Base-by-base conservation (phyloP, 1,284 basidiomycete genomes). In the Boletus semigastroideus region DNA sequence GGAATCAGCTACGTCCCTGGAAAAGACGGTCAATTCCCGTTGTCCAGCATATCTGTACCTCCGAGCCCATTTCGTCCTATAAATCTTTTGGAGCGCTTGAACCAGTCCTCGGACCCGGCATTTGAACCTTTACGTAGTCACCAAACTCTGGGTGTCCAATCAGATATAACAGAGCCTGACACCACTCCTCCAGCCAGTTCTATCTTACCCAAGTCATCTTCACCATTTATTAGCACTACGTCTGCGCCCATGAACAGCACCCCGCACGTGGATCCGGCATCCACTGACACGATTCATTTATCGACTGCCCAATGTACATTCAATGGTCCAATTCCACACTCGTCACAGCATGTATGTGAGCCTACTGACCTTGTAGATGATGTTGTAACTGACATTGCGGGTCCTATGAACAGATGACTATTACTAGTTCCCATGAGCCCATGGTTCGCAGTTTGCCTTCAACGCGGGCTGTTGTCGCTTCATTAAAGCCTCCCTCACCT, bases 141-240 rank as follows among this genome's bases (percentile, higher is more conserved):
- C 31, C 42, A 39, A 20, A 27, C 42, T 42, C 45, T 43, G 34
- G 41, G 14, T 33, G 41, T 54, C 42, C 53, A 27, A 22, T 44
- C 50, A 33, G 45, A 45, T 28, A 42, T 33, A 28, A 19, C 42
- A 19, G 48, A 48, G 33, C 27, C 50, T 39, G 33, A 33, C 28
- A 42, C 45, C 20, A 36, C 37, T 38, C 48, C 54, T 19, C 59
- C 63, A 30, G 64, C 50, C 13, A 72, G 73, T 55, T 68, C 74
- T 38, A 77, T 79, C 36, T 72, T 69, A 38, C 74, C 77, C 49
- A 74, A 77, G 59, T 74, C 74, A 20, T 67, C 69, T 48, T 63
- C 69, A 36, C 61, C 63, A 40, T 58, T 62, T 28, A 44, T 42
- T 50, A 25, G 25, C 7, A 25, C 25, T 25, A 25, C 43, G 54